Percentiles rank a stretch among this genome's conserved stretches.
phyloP scores from a whole-genome alignment of 2,329 filamentous ascomycete genomes.

The Fusarium metavorans region DNA sequence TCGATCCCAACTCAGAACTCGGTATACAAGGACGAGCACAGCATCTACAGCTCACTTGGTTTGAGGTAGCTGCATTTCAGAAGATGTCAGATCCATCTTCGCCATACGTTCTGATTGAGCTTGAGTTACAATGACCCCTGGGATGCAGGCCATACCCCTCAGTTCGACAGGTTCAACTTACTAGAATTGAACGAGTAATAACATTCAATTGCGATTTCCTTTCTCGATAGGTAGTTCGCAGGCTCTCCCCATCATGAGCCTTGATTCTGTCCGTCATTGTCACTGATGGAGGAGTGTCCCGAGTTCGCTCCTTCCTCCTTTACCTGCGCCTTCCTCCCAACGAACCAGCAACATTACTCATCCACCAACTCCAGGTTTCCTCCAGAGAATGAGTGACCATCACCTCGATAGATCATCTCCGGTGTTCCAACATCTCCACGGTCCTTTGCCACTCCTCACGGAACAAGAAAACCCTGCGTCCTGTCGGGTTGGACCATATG shows the following conservation, averaged over 20 bases:
- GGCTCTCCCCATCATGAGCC: background rate
- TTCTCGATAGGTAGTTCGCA: background rate
- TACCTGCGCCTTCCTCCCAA: background rate
- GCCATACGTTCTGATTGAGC: constrained; percentile 14
- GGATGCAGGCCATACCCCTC: constrained; percentile 27
- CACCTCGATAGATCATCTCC: background rate
- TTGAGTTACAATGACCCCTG: constrained; percentile 5
- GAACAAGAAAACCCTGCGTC: background rate
- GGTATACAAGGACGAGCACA: constrained; percentile 26
- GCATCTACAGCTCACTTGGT: constrained; percentile 30
- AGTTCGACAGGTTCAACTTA: constrained; percentile 29
- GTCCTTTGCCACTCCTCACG: background rate
- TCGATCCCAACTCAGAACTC: constrained; percentile 24
- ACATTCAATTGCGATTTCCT: constrained; percentile 12
- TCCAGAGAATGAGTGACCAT: background rate
- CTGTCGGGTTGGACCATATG: constrained; percentile 61
- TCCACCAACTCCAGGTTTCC: background rate
- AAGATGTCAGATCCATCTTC: constrained; percentile 12
- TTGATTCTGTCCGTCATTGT: background rate
- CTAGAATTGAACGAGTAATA: constrained; percentile 34
- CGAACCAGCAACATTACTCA: background rate
- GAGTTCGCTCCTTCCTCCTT: background rate
- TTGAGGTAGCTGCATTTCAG: constrained; percentile 16
- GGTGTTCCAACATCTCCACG: background rate
- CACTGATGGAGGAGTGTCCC: background rate